Evolutionary conservation across 805 yeast genomes (phyloP), one percentile per base, ranked within the genome.

Genomic region (Candida nemodendra): DNA sequence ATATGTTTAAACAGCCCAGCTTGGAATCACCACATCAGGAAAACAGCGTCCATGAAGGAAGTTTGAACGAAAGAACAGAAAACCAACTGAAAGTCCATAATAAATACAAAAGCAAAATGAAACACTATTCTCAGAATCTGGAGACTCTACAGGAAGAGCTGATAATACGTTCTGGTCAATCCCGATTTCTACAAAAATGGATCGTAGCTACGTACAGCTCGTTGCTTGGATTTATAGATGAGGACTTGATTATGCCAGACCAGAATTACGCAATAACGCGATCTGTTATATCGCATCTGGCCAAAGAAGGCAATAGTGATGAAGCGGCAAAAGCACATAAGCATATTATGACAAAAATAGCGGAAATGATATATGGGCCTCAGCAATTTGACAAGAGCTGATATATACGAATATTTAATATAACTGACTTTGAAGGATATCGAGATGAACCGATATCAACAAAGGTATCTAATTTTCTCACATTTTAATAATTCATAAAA

Each of bases 121-220:
- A 26, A 8, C 8, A 16, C n/a, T 14, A 15, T 12, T 9, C 5
- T 6, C 9, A n/a, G 16, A 25, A 17, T 8, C 16, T 19, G 7
- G 14, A n/a, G 11, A 17, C 11, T n/a, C 25, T 15, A 8, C 31
- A 34, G 12, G 9, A 7, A 12, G 24, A 27, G 24, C 27, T 26
- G 14, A 34, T 17, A 17, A 34, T 15, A 26, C n/a, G 13, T n/a
- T 26, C 13, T 9, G 17, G 26, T 17, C 13, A 16, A 34, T 12
- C 16, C 16, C 15, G 28, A 5, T 22, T 19, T 18, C 26, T 28
- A 17, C 19, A 21, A 19, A 32, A 37, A 24, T 41, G 39, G 45
- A 22, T 41, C 8, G 37, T 29, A 13, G 32, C 34, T 9, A 37
- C 42, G 9, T 41, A 41, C n/a, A 18, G 18, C 22, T 29, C 39